Evolutionary conservation across 2,329 filamentous ascomycete species (phyloP).

Genomic region (Xylariales sp.): DNA sequence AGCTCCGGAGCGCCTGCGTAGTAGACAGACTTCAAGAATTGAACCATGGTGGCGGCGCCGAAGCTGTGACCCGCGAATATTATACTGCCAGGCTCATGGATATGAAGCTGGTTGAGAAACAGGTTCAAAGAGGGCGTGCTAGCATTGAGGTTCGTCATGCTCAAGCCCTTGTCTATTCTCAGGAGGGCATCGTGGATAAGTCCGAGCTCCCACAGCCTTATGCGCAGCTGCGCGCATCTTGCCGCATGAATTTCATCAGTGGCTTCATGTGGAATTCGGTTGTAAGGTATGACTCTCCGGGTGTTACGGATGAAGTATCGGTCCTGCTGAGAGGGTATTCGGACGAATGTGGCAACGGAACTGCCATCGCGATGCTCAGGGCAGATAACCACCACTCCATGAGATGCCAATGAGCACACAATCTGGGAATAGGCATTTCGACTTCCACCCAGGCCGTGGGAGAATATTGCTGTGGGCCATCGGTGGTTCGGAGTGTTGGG

Average conservation of each 20-base stretch:
- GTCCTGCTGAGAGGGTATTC: slow-evolving; percentile 49
- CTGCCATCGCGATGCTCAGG: slow-evolving; percentile 82
- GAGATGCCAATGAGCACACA: slow-evolving; percentile 71
- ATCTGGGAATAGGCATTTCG: slow-evolving; percentile 85
- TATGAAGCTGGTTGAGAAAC: slow-evolving; percentile 59
- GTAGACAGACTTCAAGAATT: slow-evolving; percentile 76
- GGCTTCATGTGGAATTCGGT: slow-evolving; percentile 56
- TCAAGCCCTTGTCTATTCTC: slow-evolving; percentile 56
- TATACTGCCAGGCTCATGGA: slow-evolving; percentile 68
- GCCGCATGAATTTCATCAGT: slow-evolving; percentile 61
- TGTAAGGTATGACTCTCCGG: slow-evolving; percentile 39
- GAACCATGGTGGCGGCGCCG: slow-evolving; percentile 68
- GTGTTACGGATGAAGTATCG: slow-evolving; percentile 28
- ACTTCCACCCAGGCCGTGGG: slow-evolving; percentile 77
- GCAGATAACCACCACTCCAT: slow-evolving; percentile 76
- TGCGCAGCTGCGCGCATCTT: slow-evolving; percentile 67
- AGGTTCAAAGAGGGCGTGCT: slow-evolving; percentile 48
- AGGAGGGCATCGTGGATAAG: slow-evolving; percentile 64
- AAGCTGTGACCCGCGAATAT: slow-evolving; percentile 80
- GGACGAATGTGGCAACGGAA: slow-evolving; percentile 68
- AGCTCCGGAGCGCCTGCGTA: slow-evolving; percentile 51
- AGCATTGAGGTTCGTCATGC: slow-evolving; percentile 48
- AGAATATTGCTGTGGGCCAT: slow-evolving; percentile 84
- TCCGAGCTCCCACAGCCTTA: slow-evolving; percentile 75
- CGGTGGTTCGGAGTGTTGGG: slow-evolving; percentile 42